Evolutionary conservation across 2,329 filamentous ascomycete genomes (phyloP), one percentile per base, ranked within the genome.

Genomic region (Diaporthe citrichinensis): DNA sequence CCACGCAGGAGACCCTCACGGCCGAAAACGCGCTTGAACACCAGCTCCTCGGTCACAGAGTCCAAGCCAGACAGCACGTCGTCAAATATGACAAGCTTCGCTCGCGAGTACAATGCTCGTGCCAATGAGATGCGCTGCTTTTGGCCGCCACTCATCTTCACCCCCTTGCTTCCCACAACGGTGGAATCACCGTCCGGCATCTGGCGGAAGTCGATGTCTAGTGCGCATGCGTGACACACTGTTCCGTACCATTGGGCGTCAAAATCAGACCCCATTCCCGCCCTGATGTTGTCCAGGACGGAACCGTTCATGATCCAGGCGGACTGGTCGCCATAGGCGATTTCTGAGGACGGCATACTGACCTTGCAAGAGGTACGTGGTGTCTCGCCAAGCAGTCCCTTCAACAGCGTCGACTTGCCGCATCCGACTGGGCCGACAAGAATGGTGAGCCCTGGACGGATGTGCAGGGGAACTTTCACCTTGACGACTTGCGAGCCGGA

Each of bases 141-240:
- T 77, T 89, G 87, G 0, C 87, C 87, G 10, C 87, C 87, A 5
- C 86, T 87, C 0, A 89, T 80, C 5, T 83, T 84, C 68, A 87
- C 82, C 0, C 87, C 87, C 49, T 86, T 86, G 68, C 84, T 87
- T 2, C 87, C 87, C 53, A 88, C 80, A 0, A 82, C 79, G 0
- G 86, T 87, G 12, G 79, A 76, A 49, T 88, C 85, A 2, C 83
- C 82, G 2, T 80, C 73, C 0, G 82, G 78, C 17, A 88, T 78
- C 44, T 80, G 81, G 6, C 55, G 39, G 14, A 85, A 76, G 17
- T 85, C 84, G 9, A 79, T 79, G 10, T 82, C 80, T 6, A 87
- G 79, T 62, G 84, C 83, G 31, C 85, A 87, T 0, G 82, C 82
- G 4, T 80, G 75, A 4, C 85, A 39, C 0, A 86, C 82, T 2